A percentile compares a stretch with the other conserved stretches of the same genome.
Evolutionary conservation across 2,329 filamentous ascomycete species (phyloP).

Genomic region (Penicillium sp.): DNA sequence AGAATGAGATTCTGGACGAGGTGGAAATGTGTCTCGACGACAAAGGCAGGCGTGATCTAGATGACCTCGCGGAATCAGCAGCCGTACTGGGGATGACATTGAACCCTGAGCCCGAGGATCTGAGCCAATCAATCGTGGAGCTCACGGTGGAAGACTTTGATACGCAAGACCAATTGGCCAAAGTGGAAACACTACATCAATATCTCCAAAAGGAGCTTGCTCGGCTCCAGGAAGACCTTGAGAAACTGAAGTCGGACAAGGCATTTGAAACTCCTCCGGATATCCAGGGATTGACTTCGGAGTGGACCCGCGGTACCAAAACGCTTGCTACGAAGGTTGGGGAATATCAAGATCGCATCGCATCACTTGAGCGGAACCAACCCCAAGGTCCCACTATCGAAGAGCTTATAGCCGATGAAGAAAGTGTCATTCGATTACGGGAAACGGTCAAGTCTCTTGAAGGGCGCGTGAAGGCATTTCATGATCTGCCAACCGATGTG

Average conservation of each 20-base stretch:
- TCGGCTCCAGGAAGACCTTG: constrained; percentile 28
- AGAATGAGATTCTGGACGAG: constrained; percentile 50
- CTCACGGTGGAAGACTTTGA: constrained; percentile 56
- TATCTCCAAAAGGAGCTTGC: constrained; percentile 55
- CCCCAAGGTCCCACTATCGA: constrained; percentile 40
- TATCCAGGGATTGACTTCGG: constrained; percentile 67
- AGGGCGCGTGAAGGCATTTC: constrained; percentile 64
- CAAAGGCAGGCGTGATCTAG: constrained; percentile 55
- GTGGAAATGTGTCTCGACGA: constrained; percentile 55
- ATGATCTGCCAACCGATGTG: constrained; percentile 68
- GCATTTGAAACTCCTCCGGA: constrained; percentile 56
- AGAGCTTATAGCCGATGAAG: constrained; percentile 58
- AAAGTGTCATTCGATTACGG: constrained; percentile 57
- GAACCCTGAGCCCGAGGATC: constrained; percentile 48
- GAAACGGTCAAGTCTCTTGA: constrained; percentile 64
- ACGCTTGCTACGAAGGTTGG: constrained; percentile 63
- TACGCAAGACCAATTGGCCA: constrained; percentile 54
- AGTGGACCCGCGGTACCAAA: constrained; percentile 69
- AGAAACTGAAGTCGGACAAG: constrained; percentile 32
- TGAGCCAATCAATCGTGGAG: constrained; percentile 55
- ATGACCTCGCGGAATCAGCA: constrained; percentile 56
- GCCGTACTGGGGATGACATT: constrained; percentile 50
- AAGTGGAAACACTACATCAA: constrained; percentile 56
- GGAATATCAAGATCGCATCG: constrained; percentile 61
- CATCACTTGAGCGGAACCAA: constrained; percentile 38